These are phyloP conservation scores for Myochromella boudieri DNA, from an alignment of 768 basidiomycete genomes.

Conservation along the genomic window DNA sequence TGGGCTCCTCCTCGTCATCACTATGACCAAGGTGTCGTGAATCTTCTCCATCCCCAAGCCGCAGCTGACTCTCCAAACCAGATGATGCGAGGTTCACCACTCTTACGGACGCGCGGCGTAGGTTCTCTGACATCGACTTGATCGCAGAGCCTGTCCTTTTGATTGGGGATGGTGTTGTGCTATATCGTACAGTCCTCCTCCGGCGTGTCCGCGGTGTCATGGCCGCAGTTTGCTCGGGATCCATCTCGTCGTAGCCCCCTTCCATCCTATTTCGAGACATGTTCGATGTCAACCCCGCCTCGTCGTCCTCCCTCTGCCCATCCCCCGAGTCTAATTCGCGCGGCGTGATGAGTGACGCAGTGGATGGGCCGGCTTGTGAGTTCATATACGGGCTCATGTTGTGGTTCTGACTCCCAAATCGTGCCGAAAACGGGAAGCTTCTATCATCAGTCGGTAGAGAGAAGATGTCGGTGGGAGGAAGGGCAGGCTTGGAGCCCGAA, in stretches of 20 bases:
- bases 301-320: slow-evolving; percentile 54
- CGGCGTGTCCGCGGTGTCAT: slow-evolving; percentile 38
- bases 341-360: slow-evolving; percentile 46
- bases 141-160: slow-evolving; percentile 61
- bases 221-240: slow-evolving; percentile 50
- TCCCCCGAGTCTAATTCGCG: slow-evolving; percentile 37
- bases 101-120: slow-evolving; percentile 68
- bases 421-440: slow-evolving; percentile 31
- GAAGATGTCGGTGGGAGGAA: slow-evolving; percentile 48
- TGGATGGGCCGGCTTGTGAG: slow-evolving; percentile 48
- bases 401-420: slow-evolving; percentile 31
- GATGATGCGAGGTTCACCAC: slow-evolving; percentile 78
- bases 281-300: slow-evolving; percentile 55
- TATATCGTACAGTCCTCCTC: slow-evolving; percentile 53
- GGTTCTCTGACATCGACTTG: slow-evolving; percentile 52
- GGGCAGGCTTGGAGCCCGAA: slow-evolving; percentile 21
- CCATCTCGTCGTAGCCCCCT: slow-evolving; percentile 31
- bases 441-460: slow-evolving; percentile 39
- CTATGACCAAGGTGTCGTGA: slow-evolving; percentile 17
- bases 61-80: slow-evolving; percentile 59
- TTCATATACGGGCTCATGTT: slow-evolving; percentile 38
- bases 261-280: slow-evolving; percentile 38
- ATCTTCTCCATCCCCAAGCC: slow-evolving; percentile 48
- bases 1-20: slow-evolving; percentile 33
- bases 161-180: slow-evolving; percentile 53